Conservation (phyloP, 805 yeast genomes). For the Nakazawaea sp. region DNA sequence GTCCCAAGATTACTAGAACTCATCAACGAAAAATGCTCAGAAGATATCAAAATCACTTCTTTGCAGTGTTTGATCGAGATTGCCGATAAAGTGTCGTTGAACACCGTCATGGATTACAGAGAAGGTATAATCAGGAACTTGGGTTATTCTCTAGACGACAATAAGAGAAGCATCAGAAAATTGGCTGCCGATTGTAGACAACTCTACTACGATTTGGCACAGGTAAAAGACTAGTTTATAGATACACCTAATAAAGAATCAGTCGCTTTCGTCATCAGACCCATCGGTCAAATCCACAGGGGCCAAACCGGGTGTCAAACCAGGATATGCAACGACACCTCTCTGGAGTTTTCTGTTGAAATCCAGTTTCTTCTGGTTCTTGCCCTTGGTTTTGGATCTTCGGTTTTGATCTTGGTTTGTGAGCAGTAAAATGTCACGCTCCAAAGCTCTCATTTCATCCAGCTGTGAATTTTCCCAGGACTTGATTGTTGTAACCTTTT, state of each 20-base stretch:
- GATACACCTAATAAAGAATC: neutral
- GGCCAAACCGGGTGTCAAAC: conserved; percentile 81
- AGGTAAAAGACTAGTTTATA: conserved; percentile 7
- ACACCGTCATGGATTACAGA: conserved; percentile 42
- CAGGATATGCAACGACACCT: conserved; percentile 44
- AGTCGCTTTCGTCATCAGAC: conserved; percentile 17
- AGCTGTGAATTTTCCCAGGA: conserved; percentile 33
- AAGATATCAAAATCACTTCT: conserved; percentile 47
- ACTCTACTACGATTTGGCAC: conserved; percentile 49
- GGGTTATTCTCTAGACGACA: conserved; percentile 58
- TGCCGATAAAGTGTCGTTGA: conserved; percentile 26
- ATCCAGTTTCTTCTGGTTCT: conserved; percentile 22
- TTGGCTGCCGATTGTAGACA: conserved; percentile 79
- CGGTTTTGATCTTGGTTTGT: conserved; percentile 33
- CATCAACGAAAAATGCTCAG: conserved; percentile 17
- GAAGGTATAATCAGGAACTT: conserved; percentile 39
- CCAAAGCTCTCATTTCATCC: conserved; percentile 34
- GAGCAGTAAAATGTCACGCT: conserved; percentile 34
- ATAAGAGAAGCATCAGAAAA: conserved; percentile 66
- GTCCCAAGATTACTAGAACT: conserved; percentile 46
- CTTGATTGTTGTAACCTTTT: conserved; percentile 29
- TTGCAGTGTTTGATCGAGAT: conserved; percentile 51
- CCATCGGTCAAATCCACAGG: conserved; percentile 67
- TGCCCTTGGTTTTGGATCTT: conserved; percentile 26
- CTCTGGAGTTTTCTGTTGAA: conserved; percentile 34